Evolutionary conservation across 2,329 filamentous ascomycete species (phyloP), one percentile per base, ranked within the genome.

Genomic region (Capronia epimyces): DNA sequence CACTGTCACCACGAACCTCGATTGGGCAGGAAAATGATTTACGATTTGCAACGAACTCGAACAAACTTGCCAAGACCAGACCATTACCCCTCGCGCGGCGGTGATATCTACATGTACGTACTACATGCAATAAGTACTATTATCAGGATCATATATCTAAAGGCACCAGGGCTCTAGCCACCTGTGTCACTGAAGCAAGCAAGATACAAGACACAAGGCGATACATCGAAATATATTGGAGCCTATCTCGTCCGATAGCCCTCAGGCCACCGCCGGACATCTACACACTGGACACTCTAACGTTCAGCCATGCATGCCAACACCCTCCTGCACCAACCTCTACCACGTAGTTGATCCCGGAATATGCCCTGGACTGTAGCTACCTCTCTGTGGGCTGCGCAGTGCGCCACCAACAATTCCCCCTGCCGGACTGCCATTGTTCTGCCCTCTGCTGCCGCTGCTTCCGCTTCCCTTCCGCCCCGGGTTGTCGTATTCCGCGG

Each of bases 391-490:
- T 18, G 60, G 59, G 50, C 58, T 60, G 24, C 57, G 52, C 34
- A 61, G 31, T 25, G 45, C 42, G 31, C 49, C 46, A 29, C 53
- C 60, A 40, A 60, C 56, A 13, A 56, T 41, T 15, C 53, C 56
- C 7, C 48, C 49, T 18, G 55, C 59, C n/a, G 60, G 61, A 53
- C 59, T 62, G 40, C 55, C 56, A 46, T 58, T 61, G 46, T 61
- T 61, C 44, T 60, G 47, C 22, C 58, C 59, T 48, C 59, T 45
- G 34, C 59, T 60, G 45, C 59, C 40, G 34, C 57, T 60, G 43
- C 59, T 61, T 9, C 59, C 59, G 50, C 61, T 63, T 9, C 60
- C 55, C 49, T 63, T 61, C 3, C 61, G 55, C 42, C 55, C 60
- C 29, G 52, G 54, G 15, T 52, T 34, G 13, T 59, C 60, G 31